Evolutionary conservation across 1,139 yeast species (phyloP).

Genomic region (Arxiozyma slooffiae): DNA sequence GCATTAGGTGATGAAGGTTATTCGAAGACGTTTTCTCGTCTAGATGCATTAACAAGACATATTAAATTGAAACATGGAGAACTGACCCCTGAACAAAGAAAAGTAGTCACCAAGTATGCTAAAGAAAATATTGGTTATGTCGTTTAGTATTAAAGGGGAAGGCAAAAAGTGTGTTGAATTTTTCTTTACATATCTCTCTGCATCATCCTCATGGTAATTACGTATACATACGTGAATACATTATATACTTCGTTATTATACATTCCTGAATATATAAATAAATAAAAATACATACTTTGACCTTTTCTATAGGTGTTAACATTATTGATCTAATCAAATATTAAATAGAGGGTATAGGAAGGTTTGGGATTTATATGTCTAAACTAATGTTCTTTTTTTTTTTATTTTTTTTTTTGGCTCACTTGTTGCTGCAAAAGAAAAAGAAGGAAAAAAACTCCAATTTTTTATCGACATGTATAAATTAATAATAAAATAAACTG

Average conservation of each 20-base stretch:
- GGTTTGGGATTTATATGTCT: no score
- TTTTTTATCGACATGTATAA: no score
- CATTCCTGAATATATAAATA: not conserved
- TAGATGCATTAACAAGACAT: constrained; percentile 91
- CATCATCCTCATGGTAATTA: not conserved
- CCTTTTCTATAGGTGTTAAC: not conserved
- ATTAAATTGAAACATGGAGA: constrained; percentile 75
- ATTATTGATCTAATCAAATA: no score
- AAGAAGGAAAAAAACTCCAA: not conserved
- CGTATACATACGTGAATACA: not conserved
- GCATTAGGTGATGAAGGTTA: constrained; percentile 34
- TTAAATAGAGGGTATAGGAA: no score
- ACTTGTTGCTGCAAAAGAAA: no score
- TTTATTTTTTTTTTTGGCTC: no score
- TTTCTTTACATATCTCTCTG: not conserved
- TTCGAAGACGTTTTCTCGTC: constrained; percentile 76
- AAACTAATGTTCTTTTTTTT: no score
- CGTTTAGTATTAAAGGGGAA: constrained; percentile 12
- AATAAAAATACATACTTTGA: not conserved
- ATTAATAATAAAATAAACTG: no score
- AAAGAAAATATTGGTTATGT: constrained; percentile 66
- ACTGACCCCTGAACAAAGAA: constrained; percentile 57
- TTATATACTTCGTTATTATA: no score
- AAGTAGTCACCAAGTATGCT: constrained; percentile 61
- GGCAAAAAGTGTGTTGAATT: not conserved